phyloP scores from a whole-genome alignment of 1,284 basidiomycete species.

The Lentinula novae-zelandiae region DNA sequence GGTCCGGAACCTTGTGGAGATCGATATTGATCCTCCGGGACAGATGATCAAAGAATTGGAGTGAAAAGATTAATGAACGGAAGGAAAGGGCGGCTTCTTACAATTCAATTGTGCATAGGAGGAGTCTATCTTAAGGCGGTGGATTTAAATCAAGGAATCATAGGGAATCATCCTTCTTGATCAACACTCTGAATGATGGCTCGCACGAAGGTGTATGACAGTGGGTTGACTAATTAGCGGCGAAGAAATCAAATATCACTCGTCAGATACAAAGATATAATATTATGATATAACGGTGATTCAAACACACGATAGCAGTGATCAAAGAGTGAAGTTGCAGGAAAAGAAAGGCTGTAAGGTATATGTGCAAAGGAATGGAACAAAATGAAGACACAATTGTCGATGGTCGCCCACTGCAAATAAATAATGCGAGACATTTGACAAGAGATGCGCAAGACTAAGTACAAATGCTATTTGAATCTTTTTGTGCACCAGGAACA shows the following conservation, averaged over 20 bases:
- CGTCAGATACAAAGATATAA: background rate
- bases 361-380: constrained; percentile 3
- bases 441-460: background rate
- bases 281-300: background rate
- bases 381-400: constrained; percentile 3
- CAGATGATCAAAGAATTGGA: background rate
- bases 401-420: background rate
- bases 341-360: background rate
- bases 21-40: background rate
- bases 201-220: background rate
- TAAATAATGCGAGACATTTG: constrained; percentile 2
- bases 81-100: background rate
- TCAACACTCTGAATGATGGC: constrained; percentile 2
- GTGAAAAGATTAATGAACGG: constrained; percentile 1
- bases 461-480: constrained; percentile 7
- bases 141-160: background rate
- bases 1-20: background rate
- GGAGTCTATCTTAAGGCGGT: background rate
- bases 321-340: background rate
- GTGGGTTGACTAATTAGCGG: background rate
- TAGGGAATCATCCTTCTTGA: background rate
- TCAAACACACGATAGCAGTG: background rate
- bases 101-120: background rate
- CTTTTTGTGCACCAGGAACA: constrained; percentile 7
- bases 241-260: background rate